Conservation (phyloP, 2,329 filamentous ascomycete species). For the Apiospora malaysiana region DNA sequence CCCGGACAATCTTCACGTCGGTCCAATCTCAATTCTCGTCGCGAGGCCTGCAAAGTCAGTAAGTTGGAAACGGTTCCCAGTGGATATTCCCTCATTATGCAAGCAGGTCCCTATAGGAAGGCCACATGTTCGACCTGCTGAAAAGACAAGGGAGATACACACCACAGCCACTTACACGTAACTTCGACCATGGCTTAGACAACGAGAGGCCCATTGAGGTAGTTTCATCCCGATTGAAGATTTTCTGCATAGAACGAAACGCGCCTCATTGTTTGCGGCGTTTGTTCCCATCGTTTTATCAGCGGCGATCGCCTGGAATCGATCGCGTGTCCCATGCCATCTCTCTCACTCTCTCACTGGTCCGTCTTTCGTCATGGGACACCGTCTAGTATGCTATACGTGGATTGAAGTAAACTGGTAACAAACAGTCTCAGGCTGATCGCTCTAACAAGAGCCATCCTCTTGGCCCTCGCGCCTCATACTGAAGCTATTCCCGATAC, state of each 20-base stretch:
- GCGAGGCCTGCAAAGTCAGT: neutral
- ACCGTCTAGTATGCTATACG: too few relatives aligned
- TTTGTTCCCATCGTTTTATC: neutral
- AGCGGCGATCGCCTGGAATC: slow-evolving; percentile 3
- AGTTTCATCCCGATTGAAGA: neutral
- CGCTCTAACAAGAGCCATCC: neutral
- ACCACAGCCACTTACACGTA: slow-evolving; percentile 11
- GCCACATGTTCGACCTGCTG: neutral
- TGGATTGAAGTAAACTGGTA: neutral
- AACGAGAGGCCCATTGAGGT: slow-evolving; percentile 9
- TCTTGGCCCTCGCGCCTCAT: slow-evolving; percentile 1
- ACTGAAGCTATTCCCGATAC: neutral
- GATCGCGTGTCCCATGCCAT: neutral
- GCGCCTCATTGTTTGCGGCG: slow-evolving; percentile 14
- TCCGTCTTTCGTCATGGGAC: neutral
- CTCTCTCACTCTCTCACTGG: neutral
- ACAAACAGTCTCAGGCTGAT: neutral
- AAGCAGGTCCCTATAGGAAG: neutral
- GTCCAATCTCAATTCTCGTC: neutral
- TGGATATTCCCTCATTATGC: slow-evolving; percentile 6
- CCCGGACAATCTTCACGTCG: neutral
- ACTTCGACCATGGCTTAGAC: slow-evolving; percentile 14
- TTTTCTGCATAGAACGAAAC: slow-evolving; percentile 17
- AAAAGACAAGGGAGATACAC: neutral
- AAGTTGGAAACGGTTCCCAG: neutral